A percentile compares a stretch with the other conserved stretches of the same genome.
Evolutionary conservation across 352 stramenopile genomes (phyloP).

Genomic region (Phytopythium vexans): DNA sequence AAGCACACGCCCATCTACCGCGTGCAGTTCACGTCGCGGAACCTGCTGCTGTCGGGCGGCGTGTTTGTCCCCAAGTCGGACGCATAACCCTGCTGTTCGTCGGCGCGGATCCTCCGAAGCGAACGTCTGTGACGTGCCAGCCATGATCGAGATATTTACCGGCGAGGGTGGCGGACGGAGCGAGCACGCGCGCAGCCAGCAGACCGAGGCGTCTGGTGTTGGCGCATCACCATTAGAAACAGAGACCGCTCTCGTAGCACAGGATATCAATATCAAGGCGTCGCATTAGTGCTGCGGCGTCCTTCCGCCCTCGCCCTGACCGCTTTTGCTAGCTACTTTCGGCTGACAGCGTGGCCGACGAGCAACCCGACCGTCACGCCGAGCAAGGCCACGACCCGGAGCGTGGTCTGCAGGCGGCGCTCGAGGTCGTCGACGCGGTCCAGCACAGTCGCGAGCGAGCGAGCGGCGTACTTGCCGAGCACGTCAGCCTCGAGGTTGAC

Average conservation of each 20-base stretch:
- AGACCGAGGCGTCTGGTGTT: too few species aligned
- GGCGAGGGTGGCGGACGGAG: slow-evolving; percentile 1
- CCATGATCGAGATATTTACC: background rate
- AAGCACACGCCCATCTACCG: slow-evolving; percentile 85
- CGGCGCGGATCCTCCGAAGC: background rate
- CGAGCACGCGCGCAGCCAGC: too few species aligned
- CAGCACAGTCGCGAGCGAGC: slow-evolving; percentile 60
- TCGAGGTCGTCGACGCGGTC: slow-evolving; percentile 63
- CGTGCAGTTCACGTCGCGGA: slow-evolving; percentile 80
- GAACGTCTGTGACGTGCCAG: too few species aligned
- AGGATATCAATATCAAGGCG: too few species aligned
- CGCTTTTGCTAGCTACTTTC: too few species aligned
- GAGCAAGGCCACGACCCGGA: slow-evolving; percentile 10
- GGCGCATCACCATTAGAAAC: too few species aligned
- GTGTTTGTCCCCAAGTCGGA: slow-evolving; percentile 64
- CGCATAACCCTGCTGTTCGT: slow-evolving; percentile 18
- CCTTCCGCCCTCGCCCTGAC: too few species aligned
- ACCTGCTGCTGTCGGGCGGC: slow-evolving; percentile 73
- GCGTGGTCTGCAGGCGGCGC: slow-evolving; percentile 34
- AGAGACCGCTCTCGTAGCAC: too few species aligned
- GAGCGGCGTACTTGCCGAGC: slow-evolving; percentile 89
- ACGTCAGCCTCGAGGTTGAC: slow-evolving; percentile 94
- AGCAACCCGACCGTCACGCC: slow-evolving; percentile 17
- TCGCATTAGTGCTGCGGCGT: slow-evolving; percentile 7
- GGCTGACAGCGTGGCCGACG: slow-evolving; percentile 22